Percentiles rank a stretch among this genome's conserved stretches.
These are phyloP conservation scores for Phyllosticta citriasiana DNA, from an alignment of 2,329 filamentous ascomycete genomes.

Conservation along the genomic window DNA sequence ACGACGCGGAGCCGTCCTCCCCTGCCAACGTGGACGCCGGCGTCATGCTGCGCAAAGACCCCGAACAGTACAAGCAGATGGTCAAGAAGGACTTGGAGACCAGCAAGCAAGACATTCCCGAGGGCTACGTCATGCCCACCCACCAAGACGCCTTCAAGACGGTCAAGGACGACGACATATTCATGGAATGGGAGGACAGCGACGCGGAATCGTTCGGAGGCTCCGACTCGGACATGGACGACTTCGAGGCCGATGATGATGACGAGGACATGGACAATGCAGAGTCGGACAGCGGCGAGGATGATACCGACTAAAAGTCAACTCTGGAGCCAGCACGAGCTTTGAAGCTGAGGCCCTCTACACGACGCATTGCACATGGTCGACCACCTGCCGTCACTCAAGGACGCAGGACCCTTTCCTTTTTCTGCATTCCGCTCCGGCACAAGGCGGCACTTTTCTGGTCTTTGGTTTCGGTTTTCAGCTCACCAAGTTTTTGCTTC, in stretches of 20 bases:
- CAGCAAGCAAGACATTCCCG: conserved; percentile 71
- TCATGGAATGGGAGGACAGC: conserved; percentile 36
- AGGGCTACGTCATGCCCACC: conserved; percentile 73
- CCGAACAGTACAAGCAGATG: conserved; percentile 56
- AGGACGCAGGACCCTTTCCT: neutral
- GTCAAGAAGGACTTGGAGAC: conserved; percentile 61
- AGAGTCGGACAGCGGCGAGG: conserved; percentile 23
- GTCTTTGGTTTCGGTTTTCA: neutral
- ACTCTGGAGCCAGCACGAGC: neutral
- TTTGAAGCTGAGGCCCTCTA: neutral
- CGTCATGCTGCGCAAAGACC: conserved; percentile 70
- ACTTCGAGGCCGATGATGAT: conserved; percentile 38
- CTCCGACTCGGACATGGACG: conserved; percentile 42
- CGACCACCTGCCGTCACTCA: neutral
- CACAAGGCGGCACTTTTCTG: neutral
- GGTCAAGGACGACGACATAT: conserved; percentile 57
- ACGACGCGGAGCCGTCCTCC: conserved; percentile 87
- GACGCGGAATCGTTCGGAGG: conserved; percentile 55
- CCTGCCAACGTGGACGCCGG: conserved; percentile 92
- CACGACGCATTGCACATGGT: neutral
- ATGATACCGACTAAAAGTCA: conserved; percentile 39
- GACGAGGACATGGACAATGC: conserved; percentile 54
- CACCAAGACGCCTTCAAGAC: conserved; percentile 52
- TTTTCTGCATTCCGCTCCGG: neutral
- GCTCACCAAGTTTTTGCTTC: neutral